phyloP scores from a whole-genome alignment of 768 basidiomycete genomes.

The Pleurotus ostreatus region DNA sequence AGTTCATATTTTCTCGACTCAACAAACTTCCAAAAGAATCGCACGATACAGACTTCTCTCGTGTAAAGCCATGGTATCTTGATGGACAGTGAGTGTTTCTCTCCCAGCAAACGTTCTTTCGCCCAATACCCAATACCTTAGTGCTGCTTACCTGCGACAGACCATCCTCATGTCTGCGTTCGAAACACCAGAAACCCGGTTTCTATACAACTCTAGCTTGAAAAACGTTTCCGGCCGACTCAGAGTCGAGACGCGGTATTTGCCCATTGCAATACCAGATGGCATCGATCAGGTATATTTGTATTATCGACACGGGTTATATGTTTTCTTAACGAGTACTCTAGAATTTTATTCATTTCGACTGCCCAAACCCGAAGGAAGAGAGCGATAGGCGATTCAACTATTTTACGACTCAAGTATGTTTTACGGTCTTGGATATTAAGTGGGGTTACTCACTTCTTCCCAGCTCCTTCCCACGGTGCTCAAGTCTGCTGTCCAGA shows the following conservation, averaged over 20 bases:
- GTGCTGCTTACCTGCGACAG: conserved; percentile 84
- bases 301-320: too few species aligned
- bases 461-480: conserved; percentile 72
- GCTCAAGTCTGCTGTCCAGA: conserved; percentile 91
- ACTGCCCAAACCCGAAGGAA: conserved; percentile 62
- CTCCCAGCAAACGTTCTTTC: not conserved
- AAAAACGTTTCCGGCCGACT: conserved; percentile 86
- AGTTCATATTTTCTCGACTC: conserved; percentile 84
- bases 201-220: conserved; percentile 69
- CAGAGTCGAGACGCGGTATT: conserved; percentile 62
- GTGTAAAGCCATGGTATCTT: conserved; percentile 97
- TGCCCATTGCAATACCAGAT: conserved; percentile 73
- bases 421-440: conserved; percentile 4
- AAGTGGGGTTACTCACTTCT: not conserved
- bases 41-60: conserved; percentile 91
- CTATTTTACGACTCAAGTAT: conserved; percentile 82
- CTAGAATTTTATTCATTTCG: conserved; percentile 74
- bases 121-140: conserved; percentile 22
- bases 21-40: conserved; percentile 92
- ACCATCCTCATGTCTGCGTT: conserved; percentile 83
- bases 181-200: conserved; percentile 85
- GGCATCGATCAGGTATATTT: conserved; percentile 67
- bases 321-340: not conserved
- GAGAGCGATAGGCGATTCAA: conserved; percentile 87
- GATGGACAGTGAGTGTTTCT: conserved; percentile 77